Percentiles rank a stretch among this genome's conserved stretches.
phyloP scores from a whole-genome alignment of 2,329 filamentous ascomycete genomes.

The Arthrobotrys sinensis region DNA sequence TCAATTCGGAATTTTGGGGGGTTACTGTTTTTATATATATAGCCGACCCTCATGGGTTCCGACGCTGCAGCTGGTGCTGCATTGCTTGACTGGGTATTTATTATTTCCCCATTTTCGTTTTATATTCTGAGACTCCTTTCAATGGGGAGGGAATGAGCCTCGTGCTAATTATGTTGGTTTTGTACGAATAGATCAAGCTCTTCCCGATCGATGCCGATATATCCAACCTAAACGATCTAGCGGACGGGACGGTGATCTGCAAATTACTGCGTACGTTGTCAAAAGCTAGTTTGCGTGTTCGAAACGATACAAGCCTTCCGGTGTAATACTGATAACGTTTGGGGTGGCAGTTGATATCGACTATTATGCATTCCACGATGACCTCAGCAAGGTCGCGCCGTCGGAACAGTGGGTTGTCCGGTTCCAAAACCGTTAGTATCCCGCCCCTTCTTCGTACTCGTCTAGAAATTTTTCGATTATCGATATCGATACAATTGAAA shows the following conservation, averaged over 20 bases:
- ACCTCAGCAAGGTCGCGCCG: constrained; percentile 59
- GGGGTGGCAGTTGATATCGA: constrained; percentile 64
- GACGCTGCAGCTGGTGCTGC: constrained; percentile 63
- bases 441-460: not conserved
- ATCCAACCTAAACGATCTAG: constrained; percentile 63
- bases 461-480: too few relatives aligned
- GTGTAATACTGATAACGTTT: constrained; percentile 9
- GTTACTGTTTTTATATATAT: not conserved
- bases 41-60: constrained; percentile 53
- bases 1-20: constrained; percentile 1
- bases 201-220: constrained; percentile 65
- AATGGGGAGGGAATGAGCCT: not conserved
- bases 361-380: constrained; percentile 63
- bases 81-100: constrained; percentile 64
- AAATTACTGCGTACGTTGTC: constrained; percentile 64
- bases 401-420: constrained; percentile 64
- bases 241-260: constrained; percentile 64
- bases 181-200: constrained; percentile 63
- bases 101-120: not conserved
- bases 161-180: not conserved
- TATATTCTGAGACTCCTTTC: not conserved
- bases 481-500: not conserved
- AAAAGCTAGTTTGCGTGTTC: not conserved
- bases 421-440: constrained; percentile 63
- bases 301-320: not conserved